These are phyloP conservation scores for Anthoceros angustus DNA, from an alignment of 225 moss, liverwort and hornwort genomes.

Conservation along the genomic window DNA sequence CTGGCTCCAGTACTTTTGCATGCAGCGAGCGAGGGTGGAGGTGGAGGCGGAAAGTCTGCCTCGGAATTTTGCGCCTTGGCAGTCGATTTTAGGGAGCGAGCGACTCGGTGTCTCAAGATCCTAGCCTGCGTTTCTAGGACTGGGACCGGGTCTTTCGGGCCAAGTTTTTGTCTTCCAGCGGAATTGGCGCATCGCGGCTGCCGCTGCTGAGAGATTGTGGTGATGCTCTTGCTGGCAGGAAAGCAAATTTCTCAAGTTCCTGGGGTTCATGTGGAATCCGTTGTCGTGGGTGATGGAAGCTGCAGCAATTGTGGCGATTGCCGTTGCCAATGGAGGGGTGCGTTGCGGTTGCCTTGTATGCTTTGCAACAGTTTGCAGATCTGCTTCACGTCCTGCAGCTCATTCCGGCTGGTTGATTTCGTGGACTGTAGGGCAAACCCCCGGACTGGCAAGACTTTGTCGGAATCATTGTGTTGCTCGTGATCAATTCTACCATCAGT, in stretches of 20 bases:
- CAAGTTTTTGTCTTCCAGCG: too few relatives aligned
- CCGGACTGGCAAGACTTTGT: constrained; percentile 3
- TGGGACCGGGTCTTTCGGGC: too few relatives aligned
- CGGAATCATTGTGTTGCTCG: background rate
- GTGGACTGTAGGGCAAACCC: background rate
- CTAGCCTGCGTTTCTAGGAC: too few relatives aligned
- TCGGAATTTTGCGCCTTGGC: too few relatives aligned
- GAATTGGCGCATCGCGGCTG: background rate
- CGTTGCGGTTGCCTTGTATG: background rate
- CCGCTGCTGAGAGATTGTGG: too few relatives aligned
- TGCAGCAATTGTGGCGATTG: background rate
- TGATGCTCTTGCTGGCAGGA: background rate
- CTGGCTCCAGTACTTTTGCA: too few relatives aligned
- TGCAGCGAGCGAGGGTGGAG: too few relatives aligned
- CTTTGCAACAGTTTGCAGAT: background rate
- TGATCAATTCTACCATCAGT: background rate
- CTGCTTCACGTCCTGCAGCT: background rate
- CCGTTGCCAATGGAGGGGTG: background rate
- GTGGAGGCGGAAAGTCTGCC: too few relatives aligned
- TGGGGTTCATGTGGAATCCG: background rate
- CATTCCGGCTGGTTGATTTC: background rate
- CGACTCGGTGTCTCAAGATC: too few relatives aligned
- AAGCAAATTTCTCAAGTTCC: background rate
- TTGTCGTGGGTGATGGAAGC: background rate
- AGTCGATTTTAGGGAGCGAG: too few relatives aligned